Conservation (phyloP, 2,329 filamentous ascomycete species). For the Diplodia corticola region DNA sequence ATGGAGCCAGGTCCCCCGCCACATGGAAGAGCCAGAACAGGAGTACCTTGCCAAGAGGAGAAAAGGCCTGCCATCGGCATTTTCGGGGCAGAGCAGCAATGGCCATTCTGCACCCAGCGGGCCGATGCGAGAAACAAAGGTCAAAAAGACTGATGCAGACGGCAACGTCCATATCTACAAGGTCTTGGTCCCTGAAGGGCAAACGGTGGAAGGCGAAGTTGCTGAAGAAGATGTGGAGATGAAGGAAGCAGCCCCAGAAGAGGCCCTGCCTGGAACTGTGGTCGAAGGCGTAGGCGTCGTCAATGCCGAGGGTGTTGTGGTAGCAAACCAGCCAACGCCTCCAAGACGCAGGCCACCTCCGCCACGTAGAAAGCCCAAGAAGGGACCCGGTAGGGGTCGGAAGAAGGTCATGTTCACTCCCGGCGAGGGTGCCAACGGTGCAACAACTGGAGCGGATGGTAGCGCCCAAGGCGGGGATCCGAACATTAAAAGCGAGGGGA, state of each 20-base stretch:
- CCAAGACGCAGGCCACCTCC: constrained; percentile 67
- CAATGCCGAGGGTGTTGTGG: constrained; percentile 61
- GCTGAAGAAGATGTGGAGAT: constrained; percentile 56
- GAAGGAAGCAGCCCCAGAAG: constrained; percentile 44
- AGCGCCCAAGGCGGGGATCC: constrained; percentile 31
- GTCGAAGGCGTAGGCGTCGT: constrained; percentile 62
- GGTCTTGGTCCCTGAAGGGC: constrained; percentile 76
- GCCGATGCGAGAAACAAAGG: constrained; percentile 73
- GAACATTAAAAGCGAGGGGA: constrained; percentile 42
- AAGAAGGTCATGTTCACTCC: constrained; percentile 65
- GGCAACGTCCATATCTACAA: constrained; percentile 85
- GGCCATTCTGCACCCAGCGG: constrained; percentile 14
- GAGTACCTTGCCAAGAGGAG: constrained; percentile 64
- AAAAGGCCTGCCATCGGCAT: constrained; percentile 56
- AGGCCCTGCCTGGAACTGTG: constrained; percentile 54
- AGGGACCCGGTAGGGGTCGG: constrained; percentile 77
- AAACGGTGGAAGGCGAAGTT: constrained; percentile 79
- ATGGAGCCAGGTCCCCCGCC: constrained; percentile 58
- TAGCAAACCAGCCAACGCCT: constrained; percentile 53
- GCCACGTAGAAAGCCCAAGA: constrained; percentile 74
- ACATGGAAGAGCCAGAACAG: constrained; percentile 59
- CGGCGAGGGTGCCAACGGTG: constrained; percentile 47
- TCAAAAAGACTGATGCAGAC: constrained; percentile 71
- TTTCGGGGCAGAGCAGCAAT: constrained; percentile 23
- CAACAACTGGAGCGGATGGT: constrained; percentile 33